Percentiles rank a stretch among this genome's conserved stretches.
These are phyloP conservation scores for Eucalyptus urophylla DNA, from an alignment of 345 rosid species.

Conservation along the genomic window DNA sequence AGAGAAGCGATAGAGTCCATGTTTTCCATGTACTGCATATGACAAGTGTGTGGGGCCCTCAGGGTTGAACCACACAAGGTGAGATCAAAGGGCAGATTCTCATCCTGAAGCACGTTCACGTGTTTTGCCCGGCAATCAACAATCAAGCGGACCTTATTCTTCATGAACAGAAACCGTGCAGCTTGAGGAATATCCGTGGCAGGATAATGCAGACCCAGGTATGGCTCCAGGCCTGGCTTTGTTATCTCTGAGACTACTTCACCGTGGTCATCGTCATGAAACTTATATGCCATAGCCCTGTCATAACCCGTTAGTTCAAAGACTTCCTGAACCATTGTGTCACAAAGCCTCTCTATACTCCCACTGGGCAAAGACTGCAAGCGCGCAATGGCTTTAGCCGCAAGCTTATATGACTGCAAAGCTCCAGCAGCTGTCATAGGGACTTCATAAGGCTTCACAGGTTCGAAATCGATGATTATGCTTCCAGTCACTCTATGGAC, in stretches of 20 bases:
- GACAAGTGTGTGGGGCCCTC: conserved; percentile 92
- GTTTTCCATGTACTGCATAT: conserved; percentile 90
- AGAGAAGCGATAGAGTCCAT: conserved; percentile 92
- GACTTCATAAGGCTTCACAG: conserved; percentile 91
- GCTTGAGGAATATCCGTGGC: conserved; percentile 99
- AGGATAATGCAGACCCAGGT: conserved; percentile 95
- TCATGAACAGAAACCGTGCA: conserved; percentile 85
- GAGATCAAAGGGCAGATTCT: conserved; percentile 66
- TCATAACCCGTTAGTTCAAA: conserved; percentile 96
- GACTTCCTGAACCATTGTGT: conserved; percentile 90
- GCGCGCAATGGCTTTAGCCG: conserved; percentile 87
- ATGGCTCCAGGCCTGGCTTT: conserved; percentile 85
- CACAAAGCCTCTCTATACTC: conserved; percentile 82
- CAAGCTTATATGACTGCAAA: conserved; percentile 91
- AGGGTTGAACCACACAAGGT: conserved; percentile 92
- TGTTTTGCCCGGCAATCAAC: conserved; percentile 90
- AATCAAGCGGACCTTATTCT: conserved; percentile 92
- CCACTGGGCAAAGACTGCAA: conserved; percentile 88
- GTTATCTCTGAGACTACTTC: conserved; percentile 88
- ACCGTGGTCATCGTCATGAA: conserved; percentile 97
- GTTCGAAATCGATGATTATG: conserved; percentile 85
- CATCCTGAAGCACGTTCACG: conserved; percentile 83
- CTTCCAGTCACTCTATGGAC: conserved; percentile 86
- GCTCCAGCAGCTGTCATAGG: conserved; percentile 99
- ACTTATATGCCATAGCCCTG: conserved; percentile 90